Base-by-base conservation (phyloP, 2,329 filamentous ascomycete genomes). In the Ophiostoma triangulosporum region DNA sequence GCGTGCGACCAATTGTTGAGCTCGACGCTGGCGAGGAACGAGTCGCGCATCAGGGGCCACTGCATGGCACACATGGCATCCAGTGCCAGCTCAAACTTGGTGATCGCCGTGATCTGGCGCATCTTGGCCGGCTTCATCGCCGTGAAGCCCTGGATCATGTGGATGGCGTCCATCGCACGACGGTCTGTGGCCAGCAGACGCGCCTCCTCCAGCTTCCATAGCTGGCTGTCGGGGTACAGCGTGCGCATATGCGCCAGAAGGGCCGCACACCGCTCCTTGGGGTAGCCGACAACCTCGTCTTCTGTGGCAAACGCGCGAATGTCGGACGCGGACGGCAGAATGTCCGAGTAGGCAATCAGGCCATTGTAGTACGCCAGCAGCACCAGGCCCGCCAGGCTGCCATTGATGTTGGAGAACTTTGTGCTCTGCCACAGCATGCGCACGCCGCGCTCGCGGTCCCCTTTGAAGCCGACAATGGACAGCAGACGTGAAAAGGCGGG, bases 1-100 rank as follows among this genome's bases (percentile, higher is more conserved):
- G 84, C 81, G 51, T 89, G 88, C 54, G 84, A 90, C 93, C 93
- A 97, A 61, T 87, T 87, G 68, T 95, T 96, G 53, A 93, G 75
- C 53, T 86, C 82, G 11, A 87, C 72, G 59, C 86, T 90, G 59
- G 77, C 65, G 38, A 90, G 67, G 67, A 96, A 97, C 0, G 80
- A 76, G 54, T 84, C 75, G 3, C 86, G 79, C 67, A 86, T 89
- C 4, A 82, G 73, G 7, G 78, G 68, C 70, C 91, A 96, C 58
- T 84, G 75, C 65, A 94, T 86, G 17, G 84, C 69, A 62, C 86
- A 90, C 80, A 96, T 85, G 57, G 79, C 76, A 61, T 85, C 80
- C 58, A 97, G 68, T 45, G 83, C 83, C 60, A 85, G 79, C 68
- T 97, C 91, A 64, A 97, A 98, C 63, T 82, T 81, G 62, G 85